A percentile compares a stretch with the other conserved stretches of the same genome.
phyloP scores from a whole-genome alignment of 306 rosid species.

The Hippophae tibetana region DNA sequence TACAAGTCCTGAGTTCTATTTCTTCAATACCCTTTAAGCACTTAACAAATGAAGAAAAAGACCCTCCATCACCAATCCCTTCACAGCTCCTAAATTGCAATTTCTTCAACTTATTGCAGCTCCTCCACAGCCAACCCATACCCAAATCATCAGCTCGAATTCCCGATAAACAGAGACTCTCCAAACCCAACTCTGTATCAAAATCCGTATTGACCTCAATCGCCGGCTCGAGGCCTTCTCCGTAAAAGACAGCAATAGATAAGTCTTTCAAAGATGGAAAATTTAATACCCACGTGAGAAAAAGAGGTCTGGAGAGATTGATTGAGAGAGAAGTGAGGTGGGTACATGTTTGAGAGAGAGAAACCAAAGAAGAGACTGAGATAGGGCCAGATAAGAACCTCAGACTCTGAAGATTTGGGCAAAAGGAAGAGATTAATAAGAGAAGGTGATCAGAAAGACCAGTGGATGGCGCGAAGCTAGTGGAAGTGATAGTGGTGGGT shows the following conservation, averaged over 20 bases:
- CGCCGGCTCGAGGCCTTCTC: slow-evolving; percentile 10
- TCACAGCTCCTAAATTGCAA: slow-evolving; percentile 53
- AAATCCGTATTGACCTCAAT: slow-evolving; percentile 14
- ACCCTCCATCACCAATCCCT: slow-evolving; percentile 62
- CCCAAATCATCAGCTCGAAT: slow-evolving; percentile 54
- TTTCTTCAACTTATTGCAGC: slow-evolving; percentile 45
- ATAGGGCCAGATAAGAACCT: slow-evolving; percentile 40
- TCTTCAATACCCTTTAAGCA: slow-evolving; percentile 45
- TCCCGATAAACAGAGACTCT: slow-evolving; percentile 50
- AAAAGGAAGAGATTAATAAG: slow-evolving; percentile 28
- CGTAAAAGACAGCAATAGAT: slow-evolving; percentile 27
- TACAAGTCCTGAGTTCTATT: slow-evolving; percentile 71
- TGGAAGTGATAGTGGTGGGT: slow-evolving; percentile 3
- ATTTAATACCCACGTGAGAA: slow-evolving; percentile 41
- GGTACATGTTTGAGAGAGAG: slow-evolving; percentile 48
- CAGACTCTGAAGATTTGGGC: slow-evolving; percentile 38
- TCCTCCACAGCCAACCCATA: slow-evolving; percentile 62
- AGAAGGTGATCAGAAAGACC: slow-evolving; percentile 26
- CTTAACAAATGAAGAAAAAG: slow-evolving; percentile 41
- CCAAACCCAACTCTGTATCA: slow-evolving; percentile 36
- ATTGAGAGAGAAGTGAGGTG: slow-evolving; percentile 47
- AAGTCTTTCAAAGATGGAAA: slow-evolving; percentile 47
- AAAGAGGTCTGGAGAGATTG: slow-evolving; percentile 49
- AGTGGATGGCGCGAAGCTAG: neutral
- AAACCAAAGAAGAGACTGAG: slow-evolving; percentile 45